Conservation (phyloP, 108 stramenopile species). For the Cyclotella distinguenda region DNA sequence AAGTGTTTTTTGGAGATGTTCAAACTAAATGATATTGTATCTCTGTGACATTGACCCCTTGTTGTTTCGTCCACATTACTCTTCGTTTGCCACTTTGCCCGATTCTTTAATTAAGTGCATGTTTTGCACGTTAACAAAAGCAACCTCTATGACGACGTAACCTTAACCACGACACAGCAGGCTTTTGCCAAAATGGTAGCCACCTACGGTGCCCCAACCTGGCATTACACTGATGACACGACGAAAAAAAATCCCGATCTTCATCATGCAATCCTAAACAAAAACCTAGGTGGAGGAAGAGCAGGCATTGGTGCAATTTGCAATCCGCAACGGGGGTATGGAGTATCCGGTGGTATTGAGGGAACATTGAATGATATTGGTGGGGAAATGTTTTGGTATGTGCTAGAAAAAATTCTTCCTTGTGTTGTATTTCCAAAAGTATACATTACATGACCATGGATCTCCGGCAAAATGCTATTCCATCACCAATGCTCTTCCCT, state of each 20-base stretch:
- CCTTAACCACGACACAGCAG: background rate
- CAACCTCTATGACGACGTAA: slow-evolving; percentile 7
- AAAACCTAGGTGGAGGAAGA: slow-evolving; percentile 1
- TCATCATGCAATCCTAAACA: background rate
- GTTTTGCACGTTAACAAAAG: slow-evolving; percentile 10
- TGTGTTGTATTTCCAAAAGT: background rate
- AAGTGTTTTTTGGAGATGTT: background rate
- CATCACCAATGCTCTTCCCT: no score
- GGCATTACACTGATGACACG: slow-evolving; percentile 5
- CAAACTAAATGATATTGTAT: background rate
- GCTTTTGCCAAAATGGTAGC: slow-evolving; percentile 9
- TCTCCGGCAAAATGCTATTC: no score
- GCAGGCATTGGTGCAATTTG: background rate
- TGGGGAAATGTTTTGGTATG: background rate
- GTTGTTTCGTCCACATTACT: background rate
- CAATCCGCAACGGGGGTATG: background rate
- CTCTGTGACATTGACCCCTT: no score
- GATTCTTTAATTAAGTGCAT: slow-evolving; percentile 1
- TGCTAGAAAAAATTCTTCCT: background rate
- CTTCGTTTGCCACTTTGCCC: background rate
- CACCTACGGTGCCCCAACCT: background rate
- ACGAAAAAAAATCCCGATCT: background rate
- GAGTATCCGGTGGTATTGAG: background rate
- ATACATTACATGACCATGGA: background rate
- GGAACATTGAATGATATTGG: background rate